Base-by-base conservation (phyloP, 805 yeast genomes). In the Metschnikowia gruessii region DNA sequence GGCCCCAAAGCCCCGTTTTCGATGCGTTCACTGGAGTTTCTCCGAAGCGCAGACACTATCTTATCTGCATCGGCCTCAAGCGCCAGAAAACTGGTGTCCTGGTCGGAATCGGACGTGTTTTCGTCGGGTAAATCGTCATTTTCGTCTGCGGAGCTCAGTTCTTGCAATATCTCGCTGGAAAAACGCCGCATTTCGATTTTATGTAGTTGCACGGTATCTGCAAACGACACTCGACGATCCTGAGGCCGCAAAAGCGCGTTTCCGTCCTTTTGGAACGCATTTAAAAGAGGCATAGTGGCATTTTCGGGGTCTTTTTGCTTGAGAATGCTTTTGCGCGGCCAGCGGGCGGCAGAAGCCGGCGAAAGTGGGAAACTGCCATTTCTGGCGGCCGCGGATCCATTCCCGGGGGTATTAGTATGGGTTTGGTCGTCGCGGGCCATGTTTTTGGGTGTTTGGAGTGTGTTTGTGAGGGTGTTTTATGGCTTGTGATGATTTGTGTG, bases 181-280 rank as follows among this genome's bases (percentile, higher is more conserved):
- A 16, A 55, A 8, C 65, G 68, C 37, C 66, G 64, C 49, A 63
- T 61, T 49, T 66, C 81, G 53, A 75, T 72, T 56, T 81, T 78
- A 56, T 82, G 87, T 34, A 83, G 69, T 3, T 85, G 82, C 0
- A 82, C 87, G 54, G 82, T 87, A 1, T 86, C 86, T 0, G 91
- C 91, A 70, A 86, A 86, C 4, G 89, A 82, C 4, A 86, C 92
- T 21, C 92, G 65, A 47, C 92, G 40, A 41, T 50, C 65, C 31
- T 65, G 21, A n/a, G 42, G 41, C 38, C 32, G 40, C 19, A 15
- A 21, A 21, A 5, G 24, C 4, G 7, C 7, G 7, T 21, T 21
- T 21, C 7, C 24, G 24, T 5, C 7, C 17, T 18, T 19, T 19
- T 29, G 30, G 19, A 28, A 32, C 9, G 46, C 24, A 21, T 21